Conservation (phyloP, 106 monocot species). For the Dactylorhiza incarnata region DNA sequence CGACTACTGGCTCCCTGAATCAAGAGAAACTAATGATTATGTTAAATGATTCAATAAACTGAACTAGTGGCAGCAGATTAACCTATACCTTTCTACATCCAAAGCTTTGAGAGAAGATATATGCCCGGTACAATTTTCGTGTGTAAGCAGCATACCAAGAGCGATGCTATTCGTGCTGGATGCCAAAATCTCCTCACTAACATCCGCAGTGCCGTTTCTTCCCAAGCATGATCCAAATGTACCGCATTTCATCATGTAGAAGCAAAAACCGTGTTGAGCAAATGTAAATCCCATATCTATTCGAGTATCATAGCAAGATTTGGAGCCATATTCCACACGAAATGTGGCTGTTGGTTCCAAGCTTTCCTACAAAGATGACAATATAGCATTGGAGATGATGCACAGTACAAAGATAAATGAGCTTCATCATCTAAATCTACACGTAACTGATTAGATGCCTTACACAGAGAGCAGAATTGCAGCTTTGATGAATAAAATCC, state of each 20-base stretch:
- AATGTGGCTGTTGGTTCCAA: conserved; percentile 30
- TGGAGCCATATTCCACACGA: conserved; percentile 26
- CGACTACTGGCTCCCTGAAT: not conserved
- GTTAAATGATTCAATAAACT: not conserved
- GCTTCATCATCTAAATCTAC: not conserved
- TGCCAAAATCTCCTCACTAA: not conserved
- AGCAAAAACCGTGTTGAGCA: conserved; percentile 54
- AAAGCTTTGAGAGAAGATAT: not conserved
- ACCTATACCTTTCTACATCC: not conserved
- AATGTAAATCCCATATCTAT: conserved; percentile 64
- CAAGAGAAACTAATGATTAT: too few species aligned
- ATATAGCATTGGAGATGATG: not conserved
- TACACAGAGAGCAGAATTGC: conserved; percentile 36
- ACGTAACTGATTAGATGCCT: conserved; percentile 4
- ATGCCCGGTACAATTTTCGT: not conserved
- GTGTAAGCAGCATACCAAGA: not conserved
- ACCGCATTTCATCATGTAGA: conserved; percentile 29
- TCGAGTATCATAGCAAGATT: conserved; percentile 43
- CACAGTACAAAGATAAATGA: conserved; percentile 1
- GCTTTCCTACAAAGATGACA: conserved; percentile 38
- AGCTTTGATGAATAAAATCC: conserved; percentile 52
- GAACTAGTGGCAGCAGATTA: not conserved
- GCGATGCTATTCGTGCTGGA: not conserved
- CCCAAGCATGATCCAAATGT: conserved; percentile 18
- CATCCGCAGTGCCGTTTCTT: conserved; percentile 5